Evolutionary conservation across 495 filamentous ascomycete species (phyloP).

Genomic region (Hypoxylon perforatum): DNA sequence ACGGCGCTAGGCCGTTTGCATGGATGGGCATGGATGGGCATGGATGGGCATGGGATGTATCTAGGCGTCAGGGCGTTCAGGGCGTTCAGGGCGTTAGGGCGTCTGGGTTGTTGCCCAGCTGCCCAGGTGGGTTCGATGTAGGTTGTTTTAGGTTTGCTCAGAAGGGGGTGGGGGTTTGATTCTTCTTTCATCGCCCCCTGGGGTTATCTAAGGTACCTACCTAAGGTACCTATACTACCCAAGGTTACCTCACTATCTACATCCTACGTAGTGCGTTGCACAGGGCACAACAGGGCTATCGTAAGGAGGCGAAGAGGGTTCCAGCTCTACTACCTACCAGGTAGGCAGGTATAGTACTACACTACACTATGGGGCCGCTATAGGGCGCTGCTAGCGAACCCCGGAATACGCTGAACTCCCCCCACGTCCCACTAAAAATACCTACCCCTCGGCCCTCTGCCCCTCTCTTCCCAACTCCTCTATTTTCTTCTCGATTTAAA

Average conservation of each 20-base stretch:
- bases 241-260: no score
- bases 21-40: no score
- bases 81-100: no score
- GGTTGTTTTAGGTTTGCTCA: slow-evolving; percentile 25
- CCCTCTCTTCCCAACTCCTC: slow-evolving; percentile 16
- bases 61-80: no score
- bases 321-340: background rate
- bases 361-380: background rate
- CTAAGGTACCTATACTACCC: no score
- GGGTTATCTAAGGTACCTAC: no score
- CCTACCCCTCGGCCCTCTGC: background rate
- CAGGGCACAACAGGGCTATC: no score
- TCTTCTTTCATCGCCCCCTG: no score
- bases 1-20: slow-evolving; percentile 13
- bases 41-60: no score
- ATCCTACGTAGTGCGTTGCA: background rate
- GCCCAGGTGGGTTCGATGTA: no score
- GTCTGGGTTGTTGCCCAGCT: no score
- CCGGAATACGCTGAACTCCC: background rate
- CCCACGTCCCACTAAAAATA: background rate
- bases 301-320: background rate
- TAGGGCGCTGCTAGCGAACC: background rate
- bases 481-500: slow-evolving; percentile 13
- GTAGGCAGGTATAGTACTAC: no score
- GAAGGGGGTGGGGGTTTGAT: slow-evolving; percentile 17